Evolutionary conservation across 352 stramenopile genomes (phyloP).

Genomic region (Pythium folliculosum): DNA sequence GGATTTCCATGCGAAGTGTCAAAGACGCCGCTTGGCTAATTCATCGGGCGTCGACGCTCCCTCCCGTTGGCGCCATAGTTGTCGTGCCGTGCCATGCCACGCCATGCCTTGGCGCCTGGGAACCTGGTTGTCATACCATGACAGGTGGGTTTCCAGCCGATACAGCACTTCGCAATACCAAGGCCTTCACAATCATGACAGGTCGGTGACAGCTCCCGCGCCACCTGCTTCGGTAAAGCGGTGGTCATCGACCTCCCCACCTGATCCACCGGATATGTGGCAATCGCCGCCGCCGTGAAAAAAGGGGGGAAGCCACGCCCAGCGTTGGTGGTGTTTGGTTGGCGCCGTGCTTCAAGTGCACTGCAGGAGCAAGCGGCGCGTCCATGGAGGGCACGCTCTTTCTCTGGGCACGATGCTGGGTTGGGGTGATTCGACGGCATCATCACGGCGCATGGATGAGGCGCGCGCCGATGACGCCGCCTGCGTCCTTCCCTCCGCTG

Average conservation of each 20-base stretch:
- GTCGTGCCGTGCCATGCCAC: no score
- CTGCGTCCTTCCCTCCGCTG: not conserved
- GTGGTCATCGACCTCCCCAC: no score
- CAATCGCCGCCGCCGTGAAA: not conserved
- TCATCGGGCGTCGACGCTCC: no score
- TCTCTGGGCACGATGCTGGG: not conserved
- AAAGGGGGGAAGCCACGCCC: not conserved
- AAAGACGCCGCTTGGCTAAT: no score
- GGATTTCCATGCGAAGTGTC: not conserved
- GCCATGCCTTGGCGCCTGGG: no score
- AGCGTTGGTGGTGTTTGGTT: not conserved
- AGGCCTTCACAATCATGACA: no score
- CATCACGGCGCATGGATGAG: conserved; percentile 19
- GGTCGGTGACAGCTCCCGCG: no score
- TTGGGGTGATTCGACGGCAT: conserved; percentile 24
- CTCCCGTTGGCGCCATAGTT: no score
- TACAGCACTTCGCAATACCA: no score
- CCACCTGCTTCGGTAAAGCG: not conserved
- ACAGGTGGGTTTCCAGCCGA: no score
- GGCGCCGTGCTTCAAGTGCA: not conserved
- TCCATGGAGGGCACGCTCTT: not conserved
- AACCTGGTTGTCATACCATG: no score
- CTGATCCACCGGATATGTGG: conserved; percentile 1
- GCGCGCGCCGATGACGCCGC: conserved; percentile 10
- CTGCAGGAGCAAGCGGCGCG: not conserved